phyloP scores from a whole-genome alignment of 768 basidiomycete genomes.

The Lactifluus pinguis region DNA sequence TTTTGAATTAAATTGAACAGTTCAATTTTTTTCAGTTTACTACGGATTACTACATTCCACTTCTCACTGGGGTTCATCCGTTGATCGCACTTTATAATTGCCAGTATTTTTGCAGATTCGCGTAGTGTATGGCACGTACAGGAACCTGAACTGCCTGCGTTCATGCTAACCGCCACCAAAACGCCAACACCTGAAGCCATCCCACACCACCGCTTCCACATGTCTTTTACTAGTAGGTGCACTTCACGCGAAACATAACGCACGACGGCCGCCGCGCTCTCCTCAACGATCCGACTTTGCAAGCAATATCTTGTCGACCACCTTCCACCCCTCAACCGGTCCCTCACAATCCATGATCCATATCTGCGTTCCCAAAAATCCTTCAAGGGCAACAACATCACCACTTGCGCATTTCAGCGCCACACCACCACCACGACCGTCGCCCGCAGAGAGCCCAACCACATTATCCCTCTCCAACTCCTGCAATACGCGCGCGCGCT shows the following conservation, averaged over 20 bases:
- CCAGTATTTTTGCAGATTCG: too few relatives aligned
- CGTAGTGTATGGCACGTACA: too few relatives aligned
- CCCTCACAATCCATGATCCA: conserved; percentile 57
- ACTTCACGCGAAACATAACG: not conserved
- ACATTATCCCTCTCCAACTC: conserved; percentile 32
- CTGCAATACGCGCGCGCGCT: conserved; percentile 41
- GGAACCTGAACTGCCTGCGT: too few relatives aligned
- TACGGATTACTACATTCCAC: too few relatives aligned
- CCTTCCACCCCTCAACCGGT: conserved; percentile 48
- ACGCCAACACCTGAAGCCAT: too few relatives aligned
- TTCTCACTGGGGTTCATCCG: too few relatives aligned
- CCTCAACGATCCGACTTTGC: not conserved
- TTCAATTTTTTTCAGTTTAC: too few relatives aligned
- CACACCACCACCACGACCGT: conserved; percentile 21
- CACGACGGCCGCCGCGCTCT: not conserved
- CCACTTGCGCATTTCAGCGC: conserved; percentile 27
- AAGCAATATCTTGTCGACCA: conserved; percentile 33
- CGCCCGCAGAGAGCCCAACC: conserved; percentile 22
- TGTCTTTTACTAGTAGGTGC: not conserved
- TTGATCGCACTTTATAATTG: too few relatives aligned
- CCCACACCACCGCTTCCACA: too few relatives aligned
- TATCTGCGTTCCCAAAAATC: conserved; percentile 41
- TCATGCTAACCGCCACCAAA: too few relatives aligned
- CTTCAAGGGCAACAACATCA: conserved; percentile 20
- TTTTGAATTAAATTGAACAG: too few relatives aligned